Evolutionary conservation across 768 basidiomycete species (phyloP), one percentile per base, ranked within the genome.

Genomic region (Lactarius evosmus): DNA sequence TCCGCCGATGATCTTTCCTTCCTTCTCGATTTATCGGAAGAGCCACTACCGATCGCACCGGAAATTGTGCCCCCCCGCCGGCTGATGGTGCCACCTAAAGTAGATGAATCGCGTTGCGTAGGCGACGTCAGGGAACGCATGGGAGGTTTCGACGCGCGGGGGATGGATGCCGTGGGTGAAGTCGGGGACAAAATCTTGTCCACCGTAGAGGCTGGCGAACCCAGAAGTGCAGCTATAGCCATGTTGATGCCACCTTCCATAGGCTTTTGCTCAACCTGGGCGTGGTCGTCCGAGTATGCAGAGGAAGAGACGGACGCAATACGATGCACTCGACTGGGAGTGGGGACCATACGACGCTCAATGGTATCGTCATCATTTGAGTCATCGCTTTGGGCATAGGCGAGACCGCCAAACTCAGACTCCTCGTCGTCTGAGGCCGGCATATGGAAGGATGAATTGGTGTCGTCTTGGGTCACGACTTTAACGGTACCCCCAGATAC

Each of bases 111-210:
- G 56, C 75, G 73, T 1, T 78, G 74, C 50, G 74, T 75, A 7
- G 79, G 78, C 58, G 76, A 81, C 53, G 87, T 86, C 66, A 81
- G 77, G 32, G 83, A 78, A 36, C 87, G 79, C 53, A 75, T 76
- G 8, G 86, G 85, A 19, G 85, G 73, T 75, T 87, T 87, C 49
- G 74, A 70, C 49, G 69, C 72, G 29, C 74, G 73, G 49, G 72
- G 73, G 50, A 75, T 73, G 62, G 74, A 76, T 69, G 75, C 76
- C 55, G 73, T 68, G 58, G 77, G 68, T 11, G 73, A 70, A 1
- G 57, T 14, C 62, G 54, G 67, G 57, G 75, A 72, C 63, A 82
- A 79, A 66, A 82, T 80, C 66, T 58, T 51, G 9, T 62, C 52
- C 57, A 32, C 61, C 53, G 55, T 60, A 12, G 64, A 46, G 4